Evolutionary conservation across 129 eudicot genomes (phyloP), one percentile per base, ranked within the genome.

Genomic region (Solidago caesia): DNA sequence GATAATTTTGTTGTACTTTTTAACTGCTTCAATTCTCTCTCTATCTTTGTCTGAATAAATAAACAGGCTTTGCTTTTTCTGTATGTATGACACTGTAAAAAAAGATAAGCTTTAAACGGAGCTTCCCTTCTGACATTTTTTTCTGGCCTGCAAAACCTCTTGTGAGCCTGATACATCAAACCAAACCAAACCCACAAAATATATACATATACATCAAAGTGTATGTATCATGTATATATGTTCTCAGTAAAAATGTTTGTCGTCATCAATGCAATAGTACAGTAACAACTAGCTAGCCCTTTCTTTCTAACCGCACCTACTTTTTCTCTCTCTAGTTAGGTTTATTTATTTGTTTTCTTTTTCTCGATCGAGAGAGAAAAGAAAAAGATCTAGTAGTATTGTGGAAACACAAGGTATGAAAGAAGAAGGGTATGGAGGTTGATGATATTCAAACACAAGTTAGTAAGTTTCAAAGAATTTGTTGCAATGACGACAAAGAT

Each of bases 241-340:
- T 33, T 75, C 41, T 6, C 42, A 12, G 48, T 61, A n/a, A 47
- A 47, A 77, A 68, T 60, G 48, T 45, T 69, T 68, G 82, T 91
- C 96, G 82, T 91, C 96, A 86, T 88, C 88, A 85, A 88, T 91
- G 96, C 92, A 76, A 5, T 64, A 61, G 25, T 69, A 72, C 75
- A 44, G 39, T 33, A 33, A 33, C 39, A 33, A 33, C 39, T 33
- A 33, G 39, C 39, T 33, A 3, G 39, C 39, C 3, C 39, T 33
- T 33, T 33, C 39, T 33, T 33, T 33, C 59, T 12, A n/a, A 55
- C 76, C 73, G 21, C 21, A 21, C 21, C 16, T 44, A 8, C 53
- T 59, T 67, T 47, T 65, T 75, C 44, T 63, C 75, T 78, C 73
- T 64, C 81, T 75, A 25, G 21, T 57, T 33, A 0, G 2, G 3